These are phyloP conservation scores for Cunninghamia lanceolata DNA, from an alignment of 75 land plant genomes.

Conservation along the genomic window DNA sequence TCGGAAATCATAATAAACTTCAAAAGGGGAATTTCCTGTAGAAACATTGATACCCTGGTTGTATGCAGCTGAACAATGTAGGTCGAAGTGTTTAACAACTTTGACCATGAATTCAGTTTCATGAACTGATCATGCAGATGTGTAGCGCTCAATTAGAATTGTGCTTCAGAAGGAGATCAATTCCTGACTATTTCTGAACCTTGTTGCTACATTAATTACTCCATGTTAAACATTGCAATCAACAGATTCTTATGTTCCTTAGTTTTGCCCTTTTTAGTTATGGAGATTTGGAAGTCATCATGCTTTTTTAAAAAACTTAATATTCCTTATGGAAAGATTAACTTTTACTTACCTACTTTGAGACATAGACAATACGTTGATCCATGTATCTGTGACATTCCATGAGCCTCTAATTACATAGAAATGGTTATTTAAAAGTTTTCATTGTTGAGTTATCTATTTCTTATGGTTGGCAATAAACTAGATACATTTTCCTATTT, in stretches of 20 bases:
- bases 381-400: neutral
- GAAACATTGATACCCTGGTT: too few relatives aligned
- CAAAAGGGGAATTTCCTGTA: too few relatives aligned
- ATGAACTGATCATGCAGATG: too few relatives aligned
- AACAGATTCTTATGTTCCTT: neutral
- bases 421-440: neutral
- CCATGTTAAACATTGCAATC: neutral
- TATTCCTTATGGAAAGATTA: neutral
- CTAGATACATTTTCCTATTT: neutral
- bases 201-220: neutral
- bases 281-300: too few relatives aligned
- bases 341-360: neutral
- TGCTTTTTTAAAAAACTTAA: neutral
- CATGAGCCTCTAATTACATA: neutral
- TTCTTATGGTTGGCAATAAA: neutral
- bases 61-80: too few relatives aligned
- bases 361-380: neutral
- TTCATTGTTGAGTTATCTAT: neutral
- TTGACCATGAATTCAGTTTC: too few relatives aligned
- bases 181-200: neutral
- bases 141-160: too few relatives aligned
- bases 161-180: neutral
- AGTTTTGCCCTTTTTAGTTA: neutral
- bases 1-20: too few relatives aligned
- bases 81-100: too few relatives aligned